Conservation (phyloP, 2,329 filamentous ascomycete genomes). For the Graphilbum sp. region DNA sequence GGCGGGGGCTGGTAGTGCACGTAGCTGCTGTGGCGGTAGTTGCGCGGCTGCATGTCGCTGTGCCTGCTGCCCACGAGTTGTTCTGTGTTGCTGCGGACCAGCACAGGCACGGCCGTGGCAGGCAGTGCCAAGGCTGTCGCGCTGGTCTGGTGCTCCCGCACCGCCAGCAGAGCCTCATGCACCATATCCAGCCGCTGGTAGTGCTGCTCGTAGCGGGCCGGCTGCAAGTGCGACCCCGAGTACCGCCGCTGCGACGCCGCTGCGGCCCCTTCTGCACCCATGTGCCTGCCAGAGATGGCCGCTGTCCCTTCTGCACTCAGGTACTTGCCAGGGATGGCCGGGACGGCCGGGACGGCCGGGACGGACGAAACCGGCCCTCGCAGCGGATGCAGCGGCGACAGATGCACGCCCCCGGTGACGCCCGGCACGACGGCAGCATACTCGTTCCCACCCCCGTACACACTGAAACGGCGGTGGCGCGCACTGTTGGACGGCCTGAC, state of each 20-base stretch:
- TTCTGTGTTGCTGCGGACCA: too few relatives aligned
- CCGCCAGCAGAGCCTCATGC: neutral
- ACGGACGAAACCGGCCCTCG: too few relatives aligned
- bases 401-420: too few relatives aligned
- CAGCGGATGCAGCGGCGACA: too few relatives aligned
- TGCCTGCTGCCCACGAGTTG: neutral
- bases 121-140: neutral
- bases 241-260: neutral
- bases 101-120: too few relatives aligned
- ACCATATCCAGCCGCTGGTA: conserved; percentile 3
- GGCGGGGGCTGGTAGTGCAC: neutral
- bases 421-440: neutral
- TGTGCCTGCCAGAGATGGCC: too few relatives aligned
- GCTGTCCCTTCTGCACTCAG: too few relatives aligned
- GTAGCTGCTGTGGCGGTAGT: conserved; percentile 8
- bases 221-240: neutral
- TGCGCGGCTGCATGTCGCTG: neutral
- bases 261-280: too few relatives aligned
- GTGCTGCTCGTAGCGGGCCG: neutral
- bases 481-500: neutral
- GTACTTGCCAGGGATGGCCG: too few relatives aligned
- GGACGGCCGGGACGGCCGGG: too few relatives aligned
- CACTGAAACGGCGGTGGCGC: conserved; percentile 8
- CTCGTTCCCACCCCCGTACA: conserved; percentile 8
- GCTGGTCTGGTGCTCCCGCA: neutral